These are phyloP conservation scores for Rhodotorula toruloides DNA, from an alignment of 768 basidiomycete genomes.

Conservation along the genomic window DNA sequence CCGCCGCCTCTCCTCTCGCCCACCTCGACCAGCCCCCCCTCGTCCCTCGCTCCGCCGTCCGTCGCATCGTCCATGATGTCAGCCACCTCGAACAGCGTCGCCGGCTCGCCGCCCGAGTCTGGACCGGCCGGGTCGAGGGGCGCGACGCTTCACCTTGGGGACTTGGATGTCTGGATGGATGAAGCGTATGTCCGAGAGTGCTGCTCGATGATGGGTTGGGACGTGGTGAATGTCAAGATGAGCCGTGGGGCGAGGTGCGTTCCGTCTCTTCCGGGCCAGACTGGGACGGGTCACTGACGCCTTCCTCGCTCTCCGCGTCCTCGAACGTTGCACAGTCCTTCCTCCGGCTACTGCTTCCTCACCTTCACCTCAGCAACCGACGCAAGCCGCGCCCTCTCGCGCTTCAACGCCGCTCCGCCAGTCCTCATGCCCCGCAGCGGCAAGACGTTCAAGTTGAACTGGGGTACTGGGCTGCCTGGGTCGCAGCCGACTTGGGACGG, in stretches of 20 bases:
- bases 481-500: slow-evolving; percentile 42
- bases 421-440: slow-evolving; percentile 77
- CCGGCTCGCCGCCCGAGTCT: slow-evolving; percentile 15
- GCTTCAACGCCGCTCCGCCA: slow-evolving; percentile 54
- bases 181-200: slow-evolving; percentile 89
- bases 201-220: slow-evolving; percentile 81
- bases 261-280: slow-evolving; percentile 22
- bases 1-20: slow-evolving; percentile 16
- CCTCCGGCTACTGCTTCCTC: slow-evolving; percentile 81
- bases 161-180: slow-evolving; percentile 95
- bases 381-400: slow-evolving; percentile 65
- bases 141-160: slow-evolving; percentile 54
- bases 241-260: slow-evolving; percentile 56
- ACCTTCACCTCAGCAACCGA: slow-evolving; percentile 69
- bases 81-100: not conserved
- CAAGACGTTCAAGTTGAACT: slow-evolving; percentile 62
- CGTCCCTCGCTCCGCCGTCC: slow-evolving; percentile 2
- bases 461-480: slow-evolving; percentile 43
- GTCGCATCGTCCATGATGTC: not conserved
- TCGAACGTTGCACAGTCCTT: slow-evolving; percentile 48
- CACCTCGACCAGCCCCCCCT: not conserved
- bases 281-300: slow-evolving; percentile 47
- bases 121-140: slow-evolving; percentile 21
- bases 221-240: slow-evolving; percentile 58
- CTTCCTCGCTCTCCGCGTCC: slow-evolving; percentile 56